phyloP scores from a whole-genome alignment of 352 stramenopile genomes.

The Phytopythium kandeliae region DNA sequence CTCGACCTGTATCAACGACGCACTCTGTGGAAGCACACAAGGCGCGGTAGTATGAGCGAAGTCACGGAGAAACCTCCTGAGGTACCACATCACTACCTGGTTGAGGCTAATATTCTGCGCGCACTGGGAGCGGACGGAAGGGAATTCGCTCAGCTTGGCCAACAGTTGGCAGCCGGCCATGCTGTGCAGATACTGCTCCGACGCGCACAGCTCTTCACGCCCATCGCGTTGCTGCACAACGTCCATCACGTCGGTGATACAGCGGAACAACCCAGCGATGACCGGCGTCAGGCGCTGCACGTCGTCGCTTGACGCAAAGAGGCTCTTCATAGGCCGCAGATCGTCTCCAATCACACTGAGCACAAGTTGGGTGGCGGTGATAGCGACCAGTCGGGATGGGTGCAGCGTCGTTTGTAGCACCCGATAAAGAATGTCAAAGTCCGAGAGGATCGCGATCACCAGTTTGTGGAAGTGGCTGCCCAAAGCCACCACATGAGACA shows the following conservation, averaged over 20 bases:
- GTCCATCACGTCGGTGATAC: constrained; percentile 34
- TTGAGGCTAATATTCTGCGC: constrained; percentile 62
- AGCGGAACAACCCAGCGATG: constrained; percentile 48
- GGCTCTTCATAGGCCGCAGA: constrained; percentile 27
- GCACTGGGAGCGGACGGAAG: constrained; percentile 38
- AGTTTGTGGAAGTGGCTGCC: constrained; percentile 62
- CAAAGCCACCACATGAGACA: constrained; percentile 43
- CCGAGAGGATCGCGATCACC: constrained; percentile 37
- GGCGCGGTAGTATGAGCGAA: not conserved
- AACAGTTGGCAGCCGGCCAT: constrained; percentile 58
- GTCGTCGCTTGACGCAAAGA: constrained; percentile 38
- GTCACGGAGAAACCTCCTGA: too few relatives aligned
- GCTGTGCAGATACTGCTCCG: constrained; percentile 64
- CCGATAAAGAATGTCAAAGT: constrained; percentile 60
- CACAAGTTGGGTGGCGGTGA: constrained; percentile 40
- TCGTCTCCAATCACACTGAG: constrained; percentile 63
- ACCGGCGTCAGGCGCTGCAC: constrained; percentile 38
- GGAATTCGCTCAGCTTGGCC: constrained; percentile 45
- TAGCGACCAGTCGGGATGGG: constrained; percentile 57
- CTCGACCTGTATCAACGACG: constrained; percentile 63
- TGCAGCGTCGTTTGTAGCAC: constrained; percentile 65
- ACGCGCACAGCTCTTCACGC: constrained; percentile 35
- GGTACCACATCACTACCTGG: too few relatives aligned
- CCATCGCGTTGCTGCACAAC: constrained; percentile 39
- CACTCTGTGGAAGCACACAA: constrained; percentile 26